Evolutionary conservation across 768 basidiomycete genomes (phyloP), one percentile per base, ranked within the genome.

Genomic region (Trametes elegans): DNA sequence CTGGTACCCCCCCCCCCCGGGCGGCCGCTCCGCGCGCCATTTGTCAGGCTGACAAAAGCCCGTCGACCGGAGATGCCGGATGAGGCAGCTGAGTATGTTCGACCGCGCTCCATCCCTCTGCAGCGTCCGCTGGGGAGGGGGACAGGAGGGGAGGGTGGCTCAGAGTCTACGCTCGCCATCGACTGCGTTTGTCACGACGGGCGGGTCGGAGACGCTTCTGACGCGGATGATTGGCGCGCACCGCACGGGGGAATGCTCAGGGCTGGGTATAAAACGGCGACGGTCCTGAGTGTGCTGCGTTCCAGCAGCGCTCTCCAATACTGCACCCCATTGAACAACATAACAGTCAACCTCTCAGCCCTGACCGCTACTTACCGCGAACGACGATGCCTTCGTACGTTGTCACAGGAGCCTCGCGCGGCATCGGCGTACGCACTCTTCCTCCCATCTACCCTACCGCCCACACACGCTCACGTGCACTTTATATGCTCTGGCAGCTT

Each of bases 321-420:
- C n/a, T n/a, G n/a, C n/a, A n/a, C n/a, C n/a, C n/a, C n/a, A n/a
- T n/a, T n/a, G n/a, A n/a, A n/a, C n/a, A n/a, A n/a, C n/a, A n/a
- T n/a, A n/a, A n/a, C n/a, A n/a, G n/a, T n/a, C n/a, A n/a, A n/a
- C n/a, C n/a, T n/a, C n/a, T n/a, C n/a, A n/a, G n/a, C n/a, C n/a
- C n/a, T n/a, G n/a, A n/a, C n/a, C n/a, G n/a, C n/a, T n/a, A n/a
- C n/a, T n/a, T n/a, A n/a, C n/a, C n/a, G n/a, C n/a, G n/a, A n/a
- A n/a, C n/a, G n/a, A n/a, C n/a, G n/a, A n/a, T n/a, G n/a, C n/a
- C n/a, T n/a, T n/a, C n/a, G n/a, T 66, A 63, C 52, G 58, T 59
- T 5, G 41, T 68, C 14, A 63, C 61, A 4, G 65, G 67, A 7
- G 61, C 60, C 2, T 57, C 62, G 3, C 67, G 67, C 10, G 67